These are phyloP conservation scores for Paramecium bursaria DNA, from an alignment of 73 alveolate species.

Conservation along the genomic window DNA sequence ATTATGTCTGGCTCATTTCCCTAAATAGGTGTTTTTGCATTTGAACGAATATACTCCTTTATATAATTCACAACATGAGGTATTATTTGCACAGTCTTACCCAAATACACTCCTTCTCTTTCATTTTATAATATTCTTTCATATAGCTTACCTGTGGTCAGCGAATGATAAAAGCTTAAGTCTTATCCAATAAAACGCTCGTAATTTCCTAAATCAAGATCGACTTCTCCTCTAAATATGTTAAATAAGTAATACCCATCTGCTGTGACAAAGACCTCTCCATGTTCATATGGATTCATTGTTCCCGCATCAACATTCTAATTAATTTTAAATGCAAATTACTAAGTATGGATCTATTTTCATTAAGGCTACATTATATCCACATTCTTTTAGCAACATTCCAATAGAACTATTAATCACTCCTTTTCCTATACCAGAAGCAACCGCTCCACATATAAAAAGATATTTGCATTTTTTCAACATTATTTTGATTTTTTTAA, in stretches of 20 bases:
- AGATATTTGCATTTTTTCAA: conserved; percentile 61
- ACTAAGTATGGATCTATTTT: conserved; percentile 84
- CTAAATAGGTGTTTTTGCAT: conserved; percentile 38
- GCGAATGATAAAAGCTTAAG: conserved; percentile 70
- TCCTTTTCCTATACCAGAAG: conserved; percentile 82
- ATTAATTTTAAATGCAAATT: neutral
- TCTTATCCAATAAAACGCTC: conserved; percentile 73
- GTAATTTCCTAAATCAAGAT: conserved; percentile 83
- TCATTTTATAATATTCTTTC: conserved; percentile 58
- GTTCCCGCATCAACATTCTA: conserved; percentile 86
- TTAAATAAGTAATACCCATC: conserved; percentile 67
- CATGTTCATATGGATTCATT: conserved; percentile 85
- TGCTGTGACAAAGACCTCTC: conserved; percentile 79
- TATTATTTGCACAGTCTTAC: conserved; percentile 80
- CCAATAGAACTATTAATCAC: conserved; percentile 73
- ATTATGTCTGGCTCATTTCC: conserved; percentile 69
- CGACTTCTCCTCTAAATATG: conserved; percentile 74
- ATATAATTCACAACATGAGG: conserved; percentile 80
- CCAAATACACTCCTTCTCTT: conserved; percentile 79
- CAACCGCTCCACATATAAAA: conserved; percentile 77
- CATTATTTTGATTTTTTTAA: conserved; percentile 48
- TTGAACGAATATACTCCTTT: conserved; percentile 62
- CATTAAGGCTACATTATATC: conserved; percentile 71
- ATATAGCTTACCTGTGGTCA: conserved; percentile 79
- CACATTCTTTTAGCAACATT: conserved; percentile 71